Conservation (phyloP, 768 basidiomycete species). For the Pulveroboletus sp. region DNA sequence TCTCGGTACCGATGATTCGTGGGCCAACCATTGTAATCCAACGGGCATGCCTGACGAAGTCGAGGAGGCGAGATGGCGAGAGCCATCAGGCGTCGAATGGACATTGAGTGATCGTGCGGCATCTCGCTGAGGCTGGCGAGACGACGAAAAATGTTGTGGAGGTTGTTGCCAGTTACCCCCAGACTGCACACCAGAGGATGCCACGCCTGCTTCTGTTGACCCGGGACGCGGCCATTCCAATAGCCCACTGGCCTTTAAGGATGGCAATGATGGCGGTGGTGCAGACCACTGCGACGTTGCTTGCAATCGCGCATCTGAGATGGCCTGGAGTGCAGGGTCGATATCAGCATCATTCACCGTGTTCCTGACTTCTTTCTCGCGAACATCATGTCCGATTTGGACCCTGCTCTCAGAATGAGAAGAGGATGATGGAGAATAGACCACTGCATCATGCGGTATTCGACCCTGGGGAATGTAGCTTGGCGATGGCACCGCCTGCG, state of each 20-base stretch:
- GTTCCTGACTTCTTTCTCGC: slow-evolving; percentile 28
- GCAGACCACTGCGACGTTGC: slow-evolving; percentile 11
- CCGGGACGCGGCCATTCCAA: slow-evolving; percentile 55
- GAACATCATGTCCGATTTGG: slow-evolving; percentile 19
- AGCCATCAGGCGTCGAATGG: slow-evolving; percentile 15
- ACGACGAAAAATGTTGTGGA: slow-evolving; percentile 17
- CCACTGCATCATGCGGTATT: slow-evolving; percentile 35
- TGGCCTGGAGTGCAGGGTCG: slow-evolving; percentile 30
- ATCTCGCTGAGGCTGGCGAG: slow-evolving; percentile 23
- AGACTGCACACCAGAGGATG: slow-evolving; percentile 10
- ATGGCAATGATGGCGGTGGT: slow-evolving; percentile 54
- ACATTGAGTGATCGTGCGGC: slow-evolving; percentile 9
- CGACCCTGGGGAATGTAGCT: slow-evolving; percentile 32
- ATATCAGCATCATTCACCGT: slow-evolving; percentile 27
- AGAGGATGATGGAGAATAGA: slow-evolving; percentile 23
- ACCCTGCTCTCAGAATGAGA: slow-evolving; percentile 18
- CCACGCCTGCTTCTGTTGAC: slow-evolving; percentile 26
- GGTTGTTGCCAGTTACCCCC: slow-evolving; percentile 22
- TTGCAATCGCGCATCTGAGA: slow-evolving; percentile 20
- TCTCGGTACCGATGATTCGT: slow-evolving; percentile 46
- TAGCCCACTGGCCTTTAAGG: slow-evolving; percentile 71
- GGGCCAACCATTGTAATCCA: slow-evolving; percentile 66
- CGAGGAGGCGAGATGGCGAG: slow-evolving; percentile 12
- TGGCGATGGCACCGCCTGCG: slow-evolving; percentile 24
- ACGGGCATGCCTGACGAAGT: slow-evolving; percentile 53